These are phyloP conservation scores for Begonia peltatifolia DNA, from an alignment of 306 rosid genomes.

Conservation along the genomic window DNA sequence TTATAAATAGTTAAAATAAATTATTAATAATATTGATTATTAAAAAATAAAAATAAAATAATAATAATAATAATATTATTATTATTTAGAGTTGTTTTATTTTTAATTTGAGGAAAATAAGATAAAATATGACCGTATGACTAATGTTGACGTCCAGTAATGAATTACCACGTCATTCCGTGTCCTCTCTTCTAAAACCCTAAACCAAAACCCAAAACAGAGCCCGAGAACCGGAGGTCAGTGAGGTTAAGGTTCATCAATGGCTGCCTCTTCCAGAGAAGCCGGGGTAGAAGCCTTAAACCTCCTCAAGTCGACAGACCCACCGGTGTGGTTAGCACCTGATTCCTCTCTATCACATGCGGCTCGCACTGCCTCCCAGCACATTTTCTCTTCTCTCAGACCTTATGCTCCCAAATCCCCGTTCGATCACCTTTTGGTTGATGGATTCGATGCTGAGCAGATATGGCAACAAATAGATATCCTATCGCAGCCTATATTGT, in stretches of 20 bases:
- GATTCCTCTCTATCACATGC: slow-evolving; percentile 29
- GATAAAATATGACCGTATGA: too few species aligned
- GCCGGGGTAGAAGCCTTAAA: slow-evolving; percentile 39
- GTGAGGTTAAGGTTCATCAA: slow-evolving; percentile 6
- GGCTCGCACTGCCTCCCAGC: slow-evolving; percentile 62
- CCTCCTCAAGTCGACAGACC: slow-evolving; percentile 35
- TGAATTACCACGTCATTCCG: too few species aligned
- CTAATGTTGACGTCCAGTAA: too few species aligned
- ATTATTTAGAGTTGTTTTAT: too few species aligned
- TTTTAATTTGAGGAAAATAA: too few species aligned
- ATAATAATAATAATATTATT: too few species aligned
- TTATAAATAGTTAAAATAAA: too few species aligned
- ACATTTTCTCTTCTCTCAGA: slow-evolving; percentile 44
- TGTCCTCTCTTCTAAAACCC: too few species aligned
- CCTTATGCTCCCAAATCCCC: slow-evolving; percentile 60
- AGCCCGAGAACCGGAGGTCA: slow-evolving; percentile 1
- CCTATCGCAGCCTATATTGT: slow-evolving; percentile 64
- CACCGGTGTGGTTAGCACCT: slow-evolving; percentile 45
- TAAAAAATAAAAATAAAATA: too few species aligned
- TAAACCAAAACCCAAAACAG: too few species aligned
- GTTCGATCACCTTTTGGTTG: slow-evolving; percentile 52
- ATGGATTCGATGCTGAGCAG: slow-evolving; percentile 88
- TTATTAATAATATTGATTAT: too few species aligned
- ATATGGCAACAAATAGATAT: slow-evolving; percentile 96
- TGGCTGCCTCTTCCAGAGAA: slow-evolving; percentile 19